These are phyloP conservation scores for Coemansia sp. DNA, from an alignment of 192 early-diverging fungal species.

Conservation along the genomic window DNA sequence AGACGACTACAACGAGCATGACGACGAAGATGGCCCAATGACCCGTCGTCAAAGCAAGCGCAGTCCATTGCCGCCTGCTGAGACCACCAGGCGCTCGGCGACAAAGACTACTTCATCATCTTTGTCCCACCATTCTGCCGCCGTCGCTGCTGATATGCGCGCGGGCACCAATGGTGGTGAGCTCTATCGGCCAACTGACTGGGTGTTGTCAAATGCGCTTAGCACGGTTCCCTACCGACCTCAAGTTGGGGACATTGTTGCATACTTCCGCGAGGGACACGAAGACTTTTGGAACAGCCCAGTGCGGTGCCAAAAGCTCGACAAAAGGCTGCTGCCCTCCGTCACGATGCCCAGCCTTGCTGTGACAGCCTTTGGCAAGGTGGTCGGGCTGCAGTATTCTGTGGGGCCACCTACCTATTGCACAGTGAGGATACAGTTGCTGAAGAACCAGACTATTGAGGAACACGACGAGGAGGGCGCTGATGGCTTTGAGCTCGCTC, in stretches of 20 bases:
- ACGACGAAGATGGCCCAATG: not conserved
- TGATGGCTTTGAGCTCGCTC: slow-evolving; percentile 23
- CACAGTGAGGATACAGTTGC: slow-evolving; percentile 53
- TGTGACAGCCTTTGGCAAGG: slow-evolving; percentile 58
- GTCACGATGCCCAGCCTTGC: slow-evolving; percentile 40
- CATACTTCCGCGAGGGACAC: slow-evolving; percentile 60
- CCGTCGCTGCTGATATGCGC: not conserved
- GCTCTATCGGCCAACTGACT: slow-evolving; percentile 47
- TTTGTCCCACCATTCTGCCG: not conserved
- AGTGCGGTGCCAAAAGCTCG: slow-evolving; percentile 38
- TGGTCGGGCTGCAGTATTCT: slow-evolving; percentile 57
- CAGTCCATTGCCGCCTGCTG: not conserved
- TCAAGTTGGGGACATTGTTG: slow-evolving; percentile 61
- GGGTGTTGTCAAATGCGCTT: slow-evolving; percentile 51
- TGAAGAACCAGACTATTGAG: slow-evolving; percentile 44
- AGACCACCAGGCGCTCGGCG: not conserved
- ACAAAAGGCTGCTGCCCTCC: slow-evolving; percentile 51
- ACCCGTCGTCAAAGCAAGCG: slow-evolving; percentile 9
- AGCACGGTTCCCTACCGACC: slow-evolving; percentile 60
- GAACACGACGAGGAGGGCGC: slow-evolving; percentile 46
- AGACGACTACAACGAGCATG: not conserved
- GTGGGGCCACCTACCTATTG: slow-evolving; percentile 73
- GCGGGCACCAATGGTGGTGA: not conserved
- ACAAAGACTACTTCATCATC: slow-evolving; percentile 3
- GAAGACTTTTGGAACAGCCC: slow-evolving; percentile 56